These are phyloP conservation scores for Nicotiana tomentosiformis DNA, from an alignment of 257 asterid genomes.

Conservation along the genomic window DNA sequence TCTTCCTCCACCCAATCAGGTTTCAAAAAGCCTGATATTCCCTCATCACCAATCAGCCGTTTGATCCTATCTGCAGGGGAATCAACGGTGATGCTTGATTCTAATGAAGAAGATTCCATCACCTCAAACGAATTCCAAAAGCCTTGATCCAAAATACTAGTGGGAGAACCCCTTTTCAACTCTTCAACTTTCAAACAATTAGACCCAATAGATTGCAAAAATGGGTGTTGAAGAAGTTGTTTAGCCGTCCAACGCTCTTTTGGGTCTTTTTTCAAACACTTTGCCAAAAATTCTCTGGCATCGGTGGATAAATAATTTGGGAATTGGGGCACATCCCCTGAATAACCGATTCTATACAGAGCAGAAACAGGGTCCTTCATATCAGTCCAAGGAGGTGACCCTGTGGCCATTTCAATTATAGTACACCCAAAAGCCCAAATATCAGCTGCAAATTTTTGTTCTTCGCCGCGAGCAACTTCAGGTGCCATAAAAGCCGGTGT, in stretches of 20 bases:
- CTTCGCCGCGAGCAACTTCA: conserved; percentile 83
- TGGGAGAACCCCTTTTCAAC: conserved; percentile 50
- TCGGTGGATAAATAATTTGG: conserved; percentile 52
- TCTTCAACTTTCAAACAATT: conserved; percentile 3
- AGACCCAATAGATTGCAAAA: conserved; percentile 22
- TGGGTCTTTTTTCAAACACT: conserved; percentile 50
- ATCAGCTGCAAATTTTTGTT: conserved; percentile 70
- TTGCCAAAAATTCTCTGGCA: conserved; percentile 45
- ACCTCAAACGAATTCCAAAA: conserved; percentile 64
- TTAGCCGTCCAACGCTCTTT: conserved; percentile 56
- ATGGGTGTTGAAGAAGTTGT: conserved; percentile 68
- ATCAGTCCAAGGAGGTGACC: conserved; percentile 71
- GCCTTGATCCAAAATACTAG: conserved; percentile 56
- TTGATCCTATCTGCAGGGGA: conserved; percentile 42
- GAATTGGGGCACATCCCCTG: conserved; percentile 50
- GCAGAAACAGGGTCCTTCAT: conserved; percentile 64
- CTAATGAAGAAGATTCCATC: conserved; percentile 15
- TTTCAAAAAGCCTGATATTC: conserved; percentile 4
- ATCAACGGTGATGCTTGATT: conserved; percentile 6
- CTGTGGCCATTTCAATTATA: conserved; percentile 81
- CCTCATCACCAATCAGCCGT: conserved; percentile 23
- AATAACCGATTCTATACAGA: conserved; percentile 51
- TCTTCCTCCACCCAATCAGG: conserved; percentile 46
- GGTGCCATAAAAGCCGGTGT: conserved; percentile 94
- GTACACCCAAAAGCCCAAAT: conserved; percentile 81